phyloP scores from a whole-genome alignment of 129 eudicot species.

The Saposhnikovia divaricata region DNA sequence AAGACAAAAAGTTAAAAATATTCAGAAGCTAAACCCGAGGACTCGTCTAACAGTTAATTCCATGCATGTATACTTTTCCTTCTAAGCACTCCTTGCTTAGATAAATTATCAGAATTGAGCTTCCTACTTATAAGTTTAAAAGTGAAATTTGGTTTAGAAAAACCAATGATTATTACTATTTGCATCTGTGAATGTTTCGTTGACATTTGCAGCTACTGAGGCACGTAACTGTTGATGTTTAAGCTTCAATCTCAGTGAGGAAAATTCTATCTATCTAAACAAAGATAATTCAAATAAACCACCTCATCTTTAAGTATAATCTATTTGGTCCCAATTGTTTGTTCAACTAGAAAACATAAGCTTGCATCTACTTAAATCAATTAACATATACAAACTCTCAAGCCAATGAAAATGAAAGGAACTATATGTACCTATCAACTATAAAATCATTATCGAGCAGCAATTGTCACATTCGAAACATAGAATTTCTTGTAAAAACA shows the following conservation, averaged over 20 bases:
- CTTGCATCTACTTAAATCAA: not conserved
- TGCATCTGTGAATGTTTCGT: not conserved
- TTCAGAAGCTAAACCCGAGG: too few relatives aligned
- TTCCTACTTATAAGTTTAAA: too few relatives aligned
- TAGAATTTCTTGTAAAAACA: too few relatives aligned
- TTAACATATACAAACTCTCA: not conserved
- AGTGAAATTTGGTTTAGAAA: too few relatives aligned
- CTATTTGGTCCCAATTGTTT: not conserved
- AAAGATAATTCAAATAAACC: not conserved
- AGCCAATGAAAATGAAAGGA: not conserved
- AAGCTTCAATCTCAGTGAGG: not conserved
- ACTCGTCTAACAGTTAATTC: too few relatives aligned
- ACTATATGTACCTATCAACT: not conserved
- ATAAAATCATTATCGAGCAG: not conserved
- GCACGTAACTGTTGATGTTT: not conserved
- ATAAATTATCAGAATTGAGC: too few relatives aligned
- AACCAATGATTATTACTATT: not conserved
- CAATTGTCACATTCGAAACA: not conserved
- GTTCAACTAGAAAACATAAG: not conserved
- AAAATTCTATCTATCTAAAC: not conserved
- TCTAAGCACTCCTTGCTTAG: too few relatives aligned
- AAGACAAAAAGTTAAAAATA: too few relatives aligned
- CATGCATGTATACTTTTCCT: too few relatives aligned
- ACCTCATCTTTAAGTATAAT: not conserved
- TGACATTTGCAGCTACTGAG: not conserved